Evolutionary conservation across 1,284 basidiomycete species (phyloP).

Genomic region (Fistulina hepatica): DNA sequence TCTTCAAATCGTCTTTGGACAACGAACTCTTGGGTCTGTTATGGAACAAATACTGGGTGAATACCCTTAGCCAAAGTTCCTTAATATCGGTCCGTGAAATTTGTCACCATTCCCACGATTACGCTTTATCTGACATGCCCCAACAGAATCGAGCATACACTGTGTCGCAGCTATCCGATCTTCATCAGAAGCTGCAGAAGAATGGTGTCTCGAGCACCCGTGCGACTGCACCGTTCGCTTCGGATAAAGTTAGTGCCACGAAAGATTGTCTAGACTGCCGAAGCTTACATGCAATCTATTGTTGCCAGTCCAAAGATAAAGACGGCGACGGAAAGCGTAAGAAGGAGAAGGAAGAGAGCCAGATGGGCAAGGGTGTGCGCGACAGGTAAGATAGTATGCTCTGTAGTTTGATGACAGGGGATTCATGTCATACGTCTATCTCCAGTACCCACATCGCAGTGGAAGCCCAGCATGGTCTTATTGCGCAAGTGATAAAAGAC

Average conservation of each 20-base stretch:
- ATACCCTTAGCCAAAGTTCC: constrained; percentile 85
- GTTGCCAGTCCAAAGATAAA: too few relatives aligned
- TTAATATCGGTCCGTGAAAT: constrained; percentile 66
- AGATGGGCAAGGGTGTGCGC: constrained; percentile 70
- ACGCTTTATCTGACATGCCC: constrained; percentile 3
- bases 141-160: constrained; percentile 83
- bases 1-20: constrained; percentile 89
- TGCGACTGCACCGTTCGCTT: constrained; percentile 38
- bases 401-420: too few relatives aligned
- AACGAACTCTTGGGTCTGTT: constrained; percentile 78
- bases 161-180: constrained; percentile 78
- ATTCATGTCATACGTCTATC: too few relatives aligned
- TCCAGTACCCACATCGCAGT: constrained; percentile 71
- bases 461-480: constrained; percentile 86
- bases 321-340: constrained; percentile 52
- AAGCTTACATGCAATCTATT: too few relatives aligned
- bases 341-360: constrained; percentile 69
- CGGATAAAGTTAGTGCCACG: too few relatives aligned
- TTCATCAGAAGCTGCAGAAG: constrained; percentile 78
- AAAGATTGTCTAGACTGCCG: constrained; percentile 8
- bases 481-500: constrained; percentile 84
- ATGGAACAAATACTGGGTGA: constrained; percentile 99
- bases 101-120: constrained; percentile 21
- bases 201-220: constrained; percentile 52
- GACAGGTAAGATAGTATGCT: constrained; percentile 52